phyloP scores from a whole-genome alignment of 2,329 filamentous ascomycete genomes.

The Atkinsonella hypoxylon region DNA sequence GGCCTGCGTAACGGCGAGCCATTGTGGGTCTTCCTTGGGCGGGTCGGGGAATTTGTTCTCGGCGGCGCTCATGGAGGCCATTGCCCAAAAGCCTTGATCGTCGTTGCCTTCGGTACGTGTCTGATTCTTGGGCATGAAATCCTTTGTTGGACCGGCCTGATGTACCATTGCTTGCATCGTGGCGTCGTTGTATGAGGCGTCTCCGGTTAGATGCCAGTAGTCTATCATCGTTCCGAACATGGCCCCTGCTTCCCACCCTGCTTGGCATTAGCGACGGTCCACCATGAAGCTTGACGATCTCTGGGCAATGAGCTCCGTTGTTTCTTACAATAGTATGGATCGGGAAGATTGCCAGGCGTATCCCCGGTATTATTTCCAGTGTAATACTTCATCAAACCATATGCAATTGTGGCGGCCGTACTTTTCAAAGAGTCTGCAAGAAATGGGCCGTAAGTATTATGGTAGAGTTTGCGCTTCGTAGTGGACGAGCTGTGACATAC shows the following conservation, averaged over 20 bases:
- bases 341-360: conserved; percentile 43
- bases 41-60: conserved; percentile 67
- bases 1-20: conserved; percentile 64
- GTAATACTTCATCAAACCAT: conserved; percentile 36
- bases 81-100: conserved; percentile 76
- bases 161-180: conserved; percentile 47
- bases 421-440: conserved; percentile 35
- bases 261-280: conserved; percentile 4
- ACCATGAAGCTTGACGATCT: not conserved
- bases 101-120: conserved; percentile 54
- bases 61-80: conserved; percentile 67
- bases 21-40: conserved; percentile 49
- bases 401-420: conserved; percentile 35
- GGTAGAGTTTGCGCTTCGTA: not conserved
- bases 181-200: conserved; percentile 50
- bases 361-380: conserved; percentile 48
- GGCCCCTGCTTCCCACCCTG: conserved; percentile 59
- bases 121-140: conserved; percentile 59
- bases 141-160: conserved; percentile 44
- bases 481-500: conserved; percentile 12
- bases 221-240: conserved; percentile 61
- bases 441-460: not conserved
- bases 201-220: conserved; percentile 61
- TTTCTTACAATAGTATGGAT: conserved; percentile 48
- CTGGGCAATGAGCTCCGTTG: conserved; percentile 21